Percentiles rank a stretch among this genome's conserved stretches.
phyloP scores from a whole-genome alignment of 768 basidiomycete species.

The Omphalotus guepiniiformis region DNA sequence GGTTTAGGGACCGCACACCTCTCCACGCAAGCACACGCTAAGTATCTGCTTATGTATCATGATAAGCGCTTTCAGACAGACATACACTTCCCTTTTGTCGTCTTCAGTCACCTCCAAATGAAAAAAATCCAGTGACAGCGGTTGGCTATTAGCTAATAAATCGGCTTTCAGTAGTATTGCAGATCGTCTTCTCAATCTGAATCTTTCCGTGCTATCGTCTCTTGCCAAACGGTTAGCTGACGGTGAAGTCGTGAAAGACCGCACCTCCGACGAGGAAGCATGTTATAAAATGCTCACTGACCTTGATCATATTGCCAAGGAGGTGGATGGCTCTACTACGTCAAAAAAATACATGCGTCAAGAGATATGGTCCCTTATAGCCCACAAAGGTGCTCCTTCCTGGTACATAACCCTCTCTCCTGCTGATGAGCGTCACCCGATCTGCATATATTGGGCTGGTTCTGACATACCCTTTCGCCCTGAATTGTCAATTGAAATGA shows the following conservation, averaged over 20 bases:
- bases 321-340: slow-evolving; percentile 1
- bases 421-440: slow-evolving; percentile 1
- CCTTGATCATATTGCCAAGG: neutral
- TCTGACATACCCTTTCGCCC: neutral
- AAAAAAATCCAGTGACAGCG: slow-evolving; percentile 3
- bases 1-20: slow-evolving; percentile 15
- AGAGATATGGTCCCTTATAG: slow-evolving; percentile 6
- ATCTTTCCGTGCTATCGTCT: neutral
- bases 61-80: slow-evolving; percentile 34
- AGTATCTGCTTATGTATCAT: slow-evolving; percentile 27
- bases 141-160: neutral
- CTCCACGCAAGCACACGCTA: slow-evolving; percentile 18
- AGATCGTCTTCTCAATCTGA: neutral
- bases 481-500: neutral
- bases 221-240: neutral
- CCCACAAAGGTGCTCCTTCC: neutral
- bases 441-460: slow-evolving; percentile 3
- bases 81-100: slow-evolving; percentile 25
- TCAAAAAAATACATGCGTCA: slow-evolving; percentile 2
- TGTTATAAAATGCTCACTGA: slow-evolving; percentile 2
- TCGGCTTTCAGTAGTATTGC: neutral
- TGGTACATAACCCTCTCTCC: slow-evolving; percentile 10
- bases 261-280: neutral
- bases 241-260: neutral
- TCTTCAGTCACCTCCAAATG: slow-evolving; percentile 29